Evolutionary conservation across 257 asterid genomes (phyloP).

Genomic region (Rubia yunnanensis): DNA sequence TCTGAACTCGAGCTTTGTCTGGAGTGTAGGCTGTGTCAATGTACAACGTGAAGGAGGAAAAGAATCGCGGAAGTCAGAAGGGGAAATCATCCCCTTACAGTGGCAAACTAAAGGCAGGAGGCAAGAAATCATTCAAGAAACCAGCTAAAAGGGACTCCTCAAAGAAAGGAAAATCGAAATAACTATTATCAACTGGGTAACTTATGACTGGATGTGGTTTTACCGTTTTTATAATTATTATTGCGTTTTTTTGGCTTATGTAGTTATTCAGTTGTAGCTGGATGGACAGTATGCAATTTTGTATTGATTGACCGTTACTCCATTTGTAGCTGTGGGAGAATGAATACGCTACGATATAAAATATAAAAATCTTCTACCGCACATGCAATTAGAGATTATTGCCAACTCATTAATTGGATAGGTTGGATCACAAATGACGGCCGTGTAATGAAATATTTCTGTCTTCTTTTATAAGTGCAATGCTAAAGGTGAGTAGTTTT

Average conservation of each 20-base stretch:
- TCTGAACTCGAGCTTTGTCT: conserved; percentile 10
- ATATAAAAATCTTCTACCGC: too few species aligned
- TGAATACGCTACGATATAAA: background rate
- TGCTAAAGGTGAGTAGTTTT: too few species aligned
- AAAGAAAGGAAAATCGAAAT: conserved; percentile 60
- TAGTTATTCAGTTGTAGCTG: background rate
- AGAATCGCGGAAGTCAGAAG: conserved; percentile 44
- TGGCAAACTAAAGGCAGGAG: conserved; percentile 47
- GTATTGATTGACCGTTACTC: background rate
- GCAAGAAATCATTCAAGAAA: conserved; percentile 67
- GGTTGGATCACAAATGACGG: too few species aligned
- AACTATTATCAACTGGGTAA: conserved; percentile 4
- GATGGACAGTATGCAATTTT: background rate
- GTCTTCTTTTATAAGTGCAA: too few species aligned
- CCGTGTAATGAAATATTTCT: too few species aligned
- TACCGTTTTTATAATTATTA: background rate
- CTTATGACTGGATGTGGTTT: background rate
- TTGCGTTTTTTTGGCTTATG: background rate
- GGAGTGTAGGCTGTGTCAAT: conserved; percentile 74
- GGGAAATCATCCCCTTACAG: conserved; percentile 32
- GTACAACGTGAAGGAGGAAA: conserved; percentile 80
- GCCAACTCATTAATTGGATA: too few species aligned
- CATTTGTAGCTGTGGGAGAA: background rate
- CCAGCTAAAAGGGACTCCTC: conserved; percentile 33
- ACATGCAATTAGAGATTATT: too few species aligned